Conservation (phyloP, 257 asterid genomes). For the Capsicum baccatum region DNA sequence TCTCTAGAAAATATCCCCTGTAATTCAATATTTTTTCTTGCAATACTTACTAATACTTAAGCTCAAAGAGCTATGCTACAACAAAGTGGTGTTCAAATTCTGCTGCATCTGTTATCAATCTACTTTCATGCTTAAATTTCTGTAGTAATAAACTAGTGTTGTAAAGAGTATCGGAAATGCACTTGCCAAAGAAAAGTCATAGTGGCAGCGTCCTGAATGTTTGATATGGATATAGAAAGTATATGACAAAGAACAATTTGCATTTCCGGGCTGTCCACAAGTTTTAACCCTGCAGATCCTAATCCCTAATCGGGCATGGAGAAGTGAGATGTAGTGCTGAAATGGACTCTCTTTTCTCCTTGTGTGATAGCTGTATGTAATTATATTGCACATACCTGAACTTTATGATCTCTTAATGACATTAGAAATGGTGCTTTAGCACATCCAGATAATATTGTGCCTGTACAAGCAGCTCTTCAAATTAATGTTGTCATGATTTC, state of each 20-base stretch:
- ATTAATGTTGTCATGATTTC: not conserved
- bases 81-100: not conserved
- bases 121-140: not conserved
- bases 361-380: not conserved
- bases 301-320: not conserved
- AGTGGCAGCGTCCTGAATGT: not conserved
- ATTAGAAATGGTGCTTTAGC: not conserved
- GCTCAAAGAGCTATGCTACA: not conserved
- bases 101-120: not conserved
- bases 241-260: not conserved
- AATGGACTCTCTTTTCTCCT: not conserved
- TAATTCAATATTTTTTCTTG: not conserved
- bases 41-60: not conserved
- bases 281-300: not conserved
- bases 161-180: not conserved
- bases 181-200: not conserved
- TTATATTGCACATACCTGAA: constrained; percentile 5
- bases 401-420: constrained; percentile 4
- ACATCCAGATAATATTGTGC: not conserved
- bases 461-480: constrained; percentile 11
- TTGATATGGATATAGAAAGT: not conserved
- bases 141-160: not conserved
- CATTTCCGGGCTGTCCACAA: not conserved
- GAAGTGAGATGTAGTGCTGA: not conserved
- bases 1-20: not conserved